Conservation (phyloP, 441 rosid genomes). For the Erodium trifolium region DNA sequence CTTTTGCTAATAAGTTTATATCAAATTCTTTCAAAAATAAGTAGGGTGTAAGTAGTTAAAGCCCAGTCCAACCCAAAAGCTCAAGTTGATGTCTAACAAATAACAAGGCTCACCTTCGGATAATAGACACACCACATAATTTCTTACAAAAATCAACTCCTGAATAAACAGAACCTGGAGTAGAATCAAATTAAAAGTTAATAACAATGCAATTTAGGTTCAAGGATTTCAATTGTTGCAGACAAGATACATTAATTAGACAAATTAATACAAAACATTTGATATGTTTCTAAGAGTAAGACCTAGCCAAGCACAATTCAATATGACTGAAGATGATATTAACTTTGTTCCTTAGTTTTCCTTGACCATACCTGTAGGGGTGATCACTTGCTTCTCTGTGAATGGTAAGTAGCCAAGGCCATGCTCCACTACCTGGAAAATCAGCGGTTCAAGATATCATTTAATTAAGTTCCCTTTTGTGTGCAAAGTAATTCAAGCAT, state of each 20-base stretch:
- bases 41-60: not conserved
- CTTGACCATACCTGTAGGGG: not conserved
- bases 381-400: conserved; percentile 87
- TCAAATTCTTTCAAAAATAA: not conserved
- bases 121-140: conserved; percentile 87
- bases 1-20: conserved; percentile 1
- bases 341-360: conserved; percentile 1
- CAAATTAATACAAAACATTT: not conserved
- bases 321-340: conserved; percentile 9
- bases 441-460: not conserved
- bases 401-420: conserved; percentile 95
- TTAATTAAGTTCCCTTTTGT: not conserved
- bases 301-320: not conserved
- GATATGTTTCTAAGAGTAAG: not conserved
- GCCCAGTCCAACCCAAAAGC: no score
- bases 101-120: conserved; percentile 65
- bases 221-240: not conserved
- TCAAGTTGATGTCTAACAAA: not conserved
- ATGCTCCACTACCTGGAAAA: conserved; percentile 86
- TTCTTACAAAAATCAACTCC: conserved; percentile 99
- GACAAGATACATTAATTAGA: not conserved
- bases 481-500: not conserved
- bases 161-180: conserved; percentile 65
- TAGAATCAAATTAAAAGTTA: conserved; percentile 15
- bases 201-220: not conserved